These are phyloP conservation scores for Boechera stricta DNA, from an alignment of 345 rosid species.

Conservation along the genomic window DNA sequence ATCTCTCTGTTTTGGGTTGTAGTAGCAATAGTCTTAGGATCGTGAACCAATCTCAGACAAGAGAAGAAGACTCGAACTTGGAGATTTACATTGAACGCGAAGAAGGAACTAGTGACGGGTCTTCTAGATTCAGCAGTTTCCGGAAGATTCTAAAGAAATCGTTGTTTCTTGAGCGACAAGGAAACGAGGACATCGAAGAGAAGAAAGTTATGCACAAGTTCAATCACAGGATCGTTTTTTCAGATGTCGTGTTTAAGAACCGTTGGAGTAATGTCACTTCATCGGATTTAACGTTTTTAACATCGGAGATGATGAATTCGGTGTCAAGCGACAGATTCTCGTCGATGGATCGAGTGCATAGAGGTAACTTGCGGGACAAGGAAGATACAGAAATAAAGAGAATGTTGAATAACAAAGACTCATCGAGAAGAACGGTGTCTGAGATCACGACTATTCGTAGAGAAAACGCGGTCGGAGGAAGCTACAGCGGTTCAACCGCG, in stretches of 20 bases:
- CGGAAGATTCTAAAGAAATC: slow-evolving; percentile 52
- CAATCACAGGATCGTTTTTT: slow-evolving; percentile 70
- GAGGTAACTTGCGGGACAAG: slow-evolving; percentile 34
- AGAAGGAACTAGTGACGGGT: slow-evolving; percentile 43
- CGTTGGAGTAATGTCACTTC: slow-evolving; percentile 89
- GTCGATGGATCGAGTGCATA: slow-evolving; percentile 11
- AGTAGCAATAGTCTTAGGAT: slow-evolving; percentile 59
- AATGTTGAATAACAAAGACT: slow-evolving; percentile 28
- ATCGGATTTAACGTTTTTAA: slow-evolving; percentile 75
- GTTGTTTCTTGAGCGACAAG: slow-evolving; percentile 35
- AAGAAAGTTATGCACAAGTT: slow-evolving; percentile 56
- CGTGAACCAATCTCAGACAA: slow-evolving; percentile 48
- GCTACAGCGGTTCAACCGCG: slow-evolving; percentile 16
- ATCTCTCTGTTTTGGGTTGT: slow-evolving; percentile 55
- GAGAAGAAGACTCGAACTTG: slow-evolving; percentile 52
- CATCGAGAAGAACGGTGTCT: slow-evolving; percentile 64
- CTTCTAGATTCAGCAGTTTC: slow-evolving; percentile 63
- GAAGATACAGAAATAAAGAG: slow-evolving; percentile 34
- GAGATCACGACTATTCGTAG: slow-evolving; percentile 74
- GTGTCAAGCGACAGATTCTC: slow-evolving; percentile 63
- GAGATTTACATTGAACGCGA: slow-evolving; percentile 80
- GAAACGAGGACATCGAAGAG: slow-evolving; percentile 15
- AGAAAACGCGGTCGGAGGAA: slow-evolving; percentile 36
- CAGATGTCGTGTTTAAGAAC: slow-evolving; percentile 66
- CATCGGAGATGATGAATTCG: slow-evolving; percentile 66